Base-by-base conservation (phyloP, 768 basidiomycete genomes). In the Sutorius australiensis region DNA sequence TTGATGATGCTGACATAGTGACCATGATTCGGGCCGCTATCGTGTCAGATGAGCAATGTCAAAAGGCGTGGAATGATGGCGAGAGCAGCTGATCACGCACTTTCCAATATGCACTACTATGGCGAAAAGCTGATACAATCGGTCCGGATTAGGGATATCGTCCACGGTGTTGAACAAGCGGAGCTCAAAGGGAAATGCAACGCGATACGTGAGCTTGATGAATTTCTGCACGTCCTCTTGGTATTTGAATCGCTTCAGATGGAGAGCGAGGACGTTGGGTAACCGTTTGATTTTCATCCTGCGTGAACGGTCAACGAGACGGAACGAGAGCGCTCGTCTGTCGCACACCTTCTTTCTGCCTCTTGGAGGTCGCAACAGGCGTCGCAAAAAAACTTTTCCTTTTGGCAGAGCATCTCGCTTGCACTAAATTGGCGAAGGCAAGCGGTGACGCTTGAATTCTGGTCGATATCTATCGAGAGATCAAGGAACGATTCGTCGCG, bases 271-370 rank as follows among this genome's bases (percentile, higher is more conserved):
- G 34, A 99, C 79, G 67, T 98, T 95, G 1, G 97, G 97, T 0
- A 98, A 77, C 60, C 85, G 89, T 76, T 98, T 98, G 68, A 99
- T 94, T 73, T 99, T 99, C 95, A 99, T 98, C 63, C 95, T 97
- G 66, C 11, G 42, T 31, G 6, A 13, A 17, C 9, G 24, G 38
- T 55, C 42, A 64, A 51, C 21, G 54, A 54, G 54, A 50, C 44
- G n/a, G 27, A 32, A 50, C 32, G 19, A n/a, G 19, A 24, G 17
- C 11, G 19, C 1, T n/a, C 5, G n/a, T 16, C 39, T 14, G 34
- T 36, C 38, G 41, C 60, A 90, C 50, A 62, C 95, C 95, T 80
- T 77, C 95, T 95, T 76, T 98, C 97, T 3, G 97, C 97, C 71
- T 99, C 97, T 64, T 98, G 95, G 27, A 98, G 73, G 52, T 93